Base-by-base conservation (phyloP, 2,329 filamentous ascomycete species). In the Phialophora verrucosa region DNA sequence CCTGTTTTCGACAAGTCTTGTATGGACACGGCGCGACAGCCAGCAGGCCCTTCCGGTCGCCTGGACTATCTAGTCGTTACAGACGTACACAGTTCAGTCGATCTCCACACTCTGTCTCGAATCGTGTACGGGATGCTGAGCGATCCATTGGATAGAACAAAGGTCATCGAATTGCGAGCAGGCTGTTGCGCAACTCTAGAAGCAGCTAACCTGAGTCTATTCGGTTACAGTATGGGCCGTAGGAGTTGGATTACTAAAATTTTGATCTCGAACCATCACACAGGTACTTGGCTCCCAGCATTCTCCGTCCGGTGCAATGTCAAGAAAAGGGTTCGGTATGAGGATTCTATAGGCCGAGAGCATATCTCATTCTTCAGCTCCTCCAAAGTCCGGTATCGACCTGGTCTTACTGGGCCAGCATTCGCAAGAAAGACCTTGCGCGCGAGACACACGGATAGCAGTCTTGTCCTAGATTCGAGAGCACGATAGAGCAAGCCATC, bases 1-100 rank as follows among this genome's bases (percentile, higher is more conserved):
- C 49, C 49, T 51, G 49, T 51, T 51, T 51, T 51, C 14, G 49
- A 51, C 49, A 51, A 17, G 8, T 51, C 47, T 23, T 10, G 23
- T 25, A 25, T 7, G 7, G n/a, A 50, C 10, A 10, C n/a, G n/a
- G 6, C 1, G 6, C 1, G 6, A 31, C 6, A 31, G 6, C 6
- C n/a, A 25, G n/a, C n/a, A n/a, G 47, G 1, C 47, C 25, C 23
- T 50, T 25, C 23, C 7, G 47, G 14, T 20, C 6, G 29, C 10
- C 42, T 11, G 42, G 42, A 47, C 2, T 25, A 25, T 25, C 27
- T 2, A 5, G 27, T 27, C 27, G 47, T 49, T 25, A 25, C 23
- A 25, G 23, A 25, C 23, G 23, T 25, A 25, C 23, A 25, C 23
- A 25, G 23, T 25, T 25, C 23, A 25, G 23, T 25, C 23, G 23